These are phyloP conservation scores for Pulveroboletus sp. DNA, from an alignment of 768 basidiomycete genomes.

Conservation along the genomic window DNA sequence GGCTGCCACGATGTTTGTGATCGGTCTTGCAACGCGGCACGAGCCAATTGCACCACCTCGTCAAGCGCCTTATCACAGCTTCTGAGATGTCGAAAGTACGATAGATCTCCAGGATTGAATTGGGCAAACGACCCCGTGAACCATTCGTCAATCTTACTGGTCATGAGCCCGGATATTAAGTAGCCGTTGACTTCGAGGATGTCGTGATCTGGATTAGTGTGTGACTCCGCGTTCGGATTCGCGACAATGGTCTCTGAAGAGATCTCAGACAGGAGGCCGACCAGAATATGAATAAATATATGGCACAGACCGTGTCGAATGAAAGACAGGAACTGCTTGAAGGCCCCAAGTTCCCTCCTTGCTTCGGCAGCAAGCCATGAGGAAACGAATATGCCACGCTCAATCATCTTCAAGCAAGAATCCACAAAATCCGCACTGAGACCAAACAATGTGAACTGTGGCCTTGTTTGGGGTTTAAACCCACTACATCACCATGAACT, in stretches of 20 bases:
- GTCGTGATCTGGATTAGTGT: constrained; percentile 55
- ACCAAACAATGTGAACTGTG: constrained; percentile 54
- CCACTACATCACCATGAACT: constrained; percentile 8
- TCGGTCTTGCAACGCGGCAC: constrained; percentile 45
- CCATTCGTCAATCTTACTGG: constrained; percentile 76
- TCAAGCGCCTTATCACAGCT: constrained; percentile 25
- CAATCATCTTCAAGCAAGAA: constrained; percentile 50
- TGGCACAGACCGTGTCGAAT: constrained; percentile 61
- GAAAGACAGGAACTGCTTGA: constrained; percentile 80
- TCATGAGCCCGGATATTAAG: constrained; percentile 64
- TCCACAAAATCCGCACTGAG: constrained; percentile 50
- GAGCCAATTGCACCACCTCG: constrained; percentile 47
- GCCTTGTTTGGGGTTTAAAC: constrained; percentile 39
- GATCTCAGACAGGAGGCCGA: constrained; percentile 17
- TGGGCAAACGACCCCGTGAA: constrained; percentile 56
- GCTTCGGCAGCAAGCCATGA: constrained; percentile 68
- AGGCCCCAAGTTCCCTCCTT: constrained; percentile 65
- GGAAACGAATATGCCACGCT: constrained; percentile 58
- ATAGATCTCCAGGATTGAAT: constrained; percentile 33
- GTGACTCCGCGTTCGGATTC: constrained; percentile 52
- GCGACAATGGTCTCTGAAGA: constrained; percentile 46
- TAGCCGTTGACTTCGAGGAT: constrained; percentile 80
- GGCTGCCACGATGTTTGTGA: constrained; percentile 48
- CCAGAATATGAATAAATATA: constrained; percentile 4
- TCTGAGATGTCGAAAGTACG: constrained; percentile 20